Evolutionary conservation across 805 yeast species (phyloP), one percentile per base, ranked within the genome.

Genomic region (Millerago galiae): DNA sequence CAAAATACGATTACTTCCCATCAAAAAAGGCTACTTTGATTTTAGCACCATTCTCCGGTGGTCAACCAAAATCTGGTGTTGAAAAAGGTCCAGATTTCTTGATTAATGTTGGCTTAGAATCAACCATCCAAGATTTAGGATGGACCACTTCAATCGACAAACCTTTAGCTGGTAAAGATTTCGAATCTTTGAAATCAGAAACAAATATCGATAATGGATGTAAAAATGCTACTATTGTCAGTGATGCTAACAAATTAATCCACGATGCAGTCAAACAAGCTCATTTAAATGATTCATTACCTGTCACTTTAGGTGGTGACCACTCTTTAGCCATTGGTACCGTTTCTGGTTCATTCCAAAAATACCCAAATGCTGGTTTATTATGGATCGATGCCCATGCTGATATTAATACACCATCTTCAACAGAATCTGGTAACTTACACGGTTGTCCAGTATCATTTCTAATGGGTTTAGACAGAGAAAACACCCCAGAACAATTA

Each of bases 351-450:
- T 85, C 90, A 27, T 71, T 88, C 48, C 77, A 76, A 14, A 74
- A 77, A 50, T 71, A 83, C 60, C 96, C 96, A 15, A 88, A 90
- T 53, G 88, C 95, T 24, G 89, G 95, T 56, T 71, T 91, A 32
- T 61, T 91, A 48, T 91, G 99, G 99, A 83, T 91, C 54, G 99
- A 91, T 65, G 99, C 99, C 0, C 99, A 91, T 62, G 96, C 98
- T 15, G 99, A 91, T 62, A 83, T 93, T 60, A 93, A 93, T 70
- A 83, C 97, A 1, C 86, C 96, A 10, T 70, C 71, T 29, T 78
- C 88, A 8, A 81, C 97, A 2, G 83, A 75, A 25, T 79, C 91
- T 8, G 98, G 98, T 34, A 93, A 91, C 63, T 71, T 91, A 54
- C 99, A 91, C 62, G 99, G 99, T 6, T 90, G 97, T 62, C 99